Evolutionary conservation across 768 basidiomycete genomes (phyloP).

Genomic region (Russula compacta): DNA sequence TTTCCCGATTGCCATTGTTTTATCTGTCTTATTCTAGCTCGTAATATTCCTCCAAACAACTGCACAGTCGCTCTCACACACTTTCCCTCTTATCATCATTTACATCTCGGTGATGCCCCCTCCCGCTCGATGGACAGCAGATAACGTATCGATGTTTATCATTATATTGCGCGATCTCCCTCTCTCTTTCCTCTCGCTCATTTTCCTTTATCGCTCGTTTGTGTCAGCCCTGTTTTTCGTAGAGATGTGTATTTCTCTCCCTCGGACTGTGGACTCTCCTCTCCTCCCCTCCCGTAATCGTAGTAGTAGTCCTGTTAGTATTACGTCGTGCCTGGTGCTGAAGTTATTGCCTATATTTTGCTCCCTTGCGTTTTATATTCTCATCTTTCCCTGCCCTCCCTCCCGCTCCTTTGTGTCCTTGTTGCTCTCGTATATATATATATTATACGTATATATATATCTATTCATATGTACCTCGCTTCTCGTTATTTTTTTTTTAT

Average conservation of each 20-base stretch:
- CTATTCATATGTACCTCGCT: constrained; percentile 8
- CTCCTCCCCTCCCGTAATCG: neutral
- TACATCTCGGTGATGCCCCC: neutral
- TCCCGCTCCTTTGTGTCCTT: neutral
- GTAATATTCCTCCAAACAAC: neutral
- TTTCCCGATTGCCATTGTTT: neutral
- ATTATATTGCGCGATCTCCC: neutral
- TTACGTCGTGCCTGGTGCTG: neutral
- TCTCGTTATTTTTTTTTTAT: neutral
- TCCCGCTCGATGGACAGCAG: neutral
- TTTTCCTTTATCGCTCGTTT: neutral
- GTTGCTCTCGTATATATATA: neutral
- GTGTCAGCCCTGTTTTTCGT: neutral
- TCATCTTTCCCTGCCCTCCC: too few relatives aligned
- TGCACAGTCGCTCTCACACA: too few relatives aligned
- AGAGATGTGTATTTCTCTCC: neutral
- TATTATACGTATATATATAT: neutral
- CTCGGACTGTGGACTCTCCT: neutral
- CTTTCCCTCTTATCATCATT: neutral
- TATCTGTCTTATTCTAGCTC: neutral
- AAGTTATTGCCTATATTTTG: neutral
- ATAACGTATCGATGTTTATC: neutral
- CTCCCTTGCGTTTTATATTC: neutral
- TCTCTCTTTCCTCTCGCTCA: too few relatives aligned
- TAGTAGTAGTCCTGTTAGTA: neutral